phyloP scores from a whole-genome alignment of 1,284 basidiomycete genomes.

The Malassezia psittaci region DNA sequence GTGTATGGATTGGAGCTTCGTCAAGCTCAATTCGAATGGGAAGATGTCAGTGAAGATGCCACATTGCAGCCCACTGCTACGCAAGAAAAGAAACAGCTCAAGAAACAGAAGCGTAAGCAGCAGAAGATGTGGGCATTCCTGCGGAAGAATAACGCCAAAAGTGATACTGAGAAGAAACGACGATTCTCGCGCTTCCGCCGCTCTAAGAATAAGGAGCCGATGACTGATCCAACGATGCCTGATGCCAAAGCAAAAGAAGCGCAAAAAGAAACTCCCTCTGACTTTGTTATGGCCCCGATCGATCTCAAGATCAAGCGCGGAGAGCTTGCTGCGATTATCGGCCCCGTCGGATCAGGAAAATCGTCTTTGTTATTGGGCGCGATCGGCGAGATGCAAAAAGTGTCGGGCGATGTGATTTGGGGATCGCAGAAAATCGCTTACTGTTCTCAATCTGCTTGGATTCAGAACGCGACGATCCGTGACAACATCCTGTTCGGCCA shows the following conservation, averaged over 20 bases:
- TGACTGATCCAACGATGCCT: neutral
- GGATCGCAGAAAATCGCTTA: slow-evolving; percentile 56
- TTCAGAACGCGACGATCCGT: slow-evolving; percentile 68
- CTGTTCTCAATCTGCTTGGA: slow-evolving; percentile 78
- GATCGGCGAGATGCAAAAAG: slow-evolving; percentile 42
- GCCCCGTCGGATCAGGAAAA: slow-evolving; percentile 45
- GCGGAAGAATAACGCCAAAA: neutral
- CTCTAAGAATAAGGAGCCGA: neutral
- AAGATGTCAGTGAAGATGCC: slow-evolving; percentile 20
- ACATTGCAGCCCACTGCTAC: slow-evolving; percentile 8
- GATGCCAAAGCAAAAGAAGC: neutral
- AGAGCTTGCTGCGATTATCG: slow-evolving; percentile 28
- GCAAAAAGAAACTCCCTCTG: neutral
- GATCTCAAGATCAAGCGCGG: slow-evolving; percentile 12
- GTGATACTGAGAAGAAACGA: slow-evolving; percentile 6
- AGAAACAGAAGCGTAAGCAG: slow-evolving; percentile 8
- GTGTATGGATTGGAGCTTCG: slow-evolving; percentile 23
- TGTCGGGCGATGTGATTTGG: slow-evolving; percentile 33
- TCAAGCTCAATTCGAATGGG: slow-evolving; percentile 31
- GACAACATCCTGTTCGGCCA: slow-evolving; percentile 51
- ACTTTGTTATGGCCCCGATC: slow-evolving; percentile 4
- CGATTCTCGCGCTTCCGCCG: neutral
- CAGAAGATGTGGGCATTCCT: slow-evolving; percentile 10
- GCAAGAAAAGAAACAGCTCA: slow-evolving; percentile 3
- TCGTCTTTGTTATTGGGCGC: slow-evolving; percentile 38